These are phyloP conservation scores for Fomitopsis serialis DNA, from an alignment of 768 basidiomycete species.

Conservation along the genomic window DNA sequence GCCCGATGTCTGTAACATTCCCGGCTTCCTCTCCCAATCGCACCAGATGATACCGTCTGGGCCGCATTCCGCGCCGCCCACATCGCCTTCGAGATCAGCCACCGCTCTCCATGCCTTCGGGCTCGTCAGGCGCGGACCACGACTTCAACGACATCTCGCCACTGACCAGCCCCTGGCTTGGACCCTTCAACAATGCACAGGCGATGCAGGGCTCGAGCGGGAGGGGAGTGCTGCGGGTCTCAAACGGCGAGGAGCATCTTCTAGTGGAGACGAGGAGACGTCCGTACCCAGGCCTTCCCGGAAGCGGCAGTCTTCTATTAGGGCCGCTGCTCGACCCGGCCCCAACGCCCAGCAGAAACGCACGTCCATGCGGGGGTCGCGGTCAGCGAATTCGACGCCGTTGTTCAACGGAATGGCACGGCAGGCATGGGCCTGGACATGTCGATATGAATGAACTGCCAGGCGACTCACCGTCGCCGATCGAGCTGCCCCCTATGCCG, in stretches of 20 bases:
- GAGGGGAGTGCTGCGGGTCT: constrained; percentile 12
- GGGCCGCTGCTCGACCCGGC: constrained; percentile 28
- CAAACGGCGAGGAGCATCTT: constrained; percentile 43
- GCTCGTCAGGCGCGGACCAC: constrained; percentile 36
- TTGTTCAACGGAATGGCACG: constrained; percentile 32
- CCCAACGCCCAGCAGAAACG: neutral
- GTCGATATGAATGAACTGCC: constrained; percentile 19
- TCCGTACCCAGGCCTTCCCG: constrained; percentile 31
- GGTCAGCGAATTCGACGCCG: constrained; percentile 58
- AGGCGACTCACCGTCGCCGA: constrained; percentile 74
- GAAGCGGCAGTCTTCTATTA: constrained; percentile 47
- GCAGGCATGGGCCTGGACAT: constrained; percentile 36
- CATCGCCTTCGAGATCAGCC: constrained; percentile 49
- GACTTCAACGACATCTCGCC: constrained; percentile 71
- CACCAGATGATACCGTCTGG: constrained; percentile 21
- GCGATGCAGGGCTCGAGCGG: constrained; percentile 19
- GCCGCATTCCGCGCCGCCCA: constrained; percentile 62
- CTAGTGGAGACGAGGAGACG: constrained; percentile 45
- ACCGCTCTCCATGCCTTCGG: constrained; percentile 33
- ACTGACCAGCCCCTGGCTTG: constrained; percentile 78
- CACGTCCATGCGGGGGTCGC: constrained; percentile 26
- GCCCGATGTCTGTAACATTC: neutral
- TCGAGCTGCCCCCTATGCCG: constrained; percentile 78
- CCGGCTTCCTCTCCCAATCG: constrained; percentile 18
- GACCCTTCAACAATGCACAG: constrained; percentile 42